Base-by-base conservation (phyloP, 2,329 filamentous ascomycete species). In the Xylaria sp. region DNA sequence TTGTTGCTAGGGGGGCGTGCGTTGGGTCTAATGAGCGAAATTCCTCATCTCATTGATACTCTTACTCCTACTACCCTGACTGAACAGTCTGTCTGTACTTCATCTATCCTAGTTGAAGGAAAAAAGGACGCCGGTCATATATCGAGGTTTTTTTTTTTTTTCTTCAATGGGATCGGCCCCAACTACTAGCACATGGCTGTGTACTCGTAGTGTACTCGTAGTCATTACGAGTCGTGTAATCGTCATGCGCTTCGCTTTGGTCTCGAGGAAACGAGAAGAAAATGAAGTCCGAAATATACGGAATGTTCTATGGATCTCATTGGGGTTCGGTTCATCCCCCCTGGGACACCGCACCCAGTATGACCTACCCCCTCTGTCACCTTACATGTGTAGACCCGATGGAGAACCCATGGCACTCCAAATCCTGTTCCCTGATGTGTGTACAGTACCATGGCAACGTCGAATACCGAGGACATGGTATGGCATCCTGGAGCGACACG, bases 401-500 rank as follows among this genome's bases (percentile, higher is more conserved):
- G 23, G 23, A 30, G 23, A 30, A 30, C 16, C 46, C 51, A 44
- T 57, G 55, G 42, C 44, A 30, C 61, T 30, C 30, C 19, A 19
- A 53, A 39, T 52, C 34, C 52, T 30, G 48, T 23, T 13, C 42
- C 10, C 13, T 10, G 13, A 9, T 9, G 13, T 13, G 5, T 46
- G 5, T 46, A 46, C 42, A 46, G 48, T 42, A 53, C 19, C 39
- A 54, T 16, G 47, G 52, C 51, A 23, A 42, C 52, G 52, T 47
- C 42, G 39, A 46, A 48, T 55, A 60, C 52, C 57, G 53, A 51
- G 48, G 46, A 54, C 37, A 48, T 55, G 51, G 56, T 44, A 58
- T 59, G 39, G 42, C 30, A 48, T 59, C 23, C 52, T 42, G 48
- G 54, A n/a, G 47, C 54, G 59, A 53, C 48, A 61, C 56, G 30